A percentile compares a stretch with the other conserved stretches of the same genome.
Conservation (phyloP, 164 flowering plant species). For the Stephania japonica region DNA sequence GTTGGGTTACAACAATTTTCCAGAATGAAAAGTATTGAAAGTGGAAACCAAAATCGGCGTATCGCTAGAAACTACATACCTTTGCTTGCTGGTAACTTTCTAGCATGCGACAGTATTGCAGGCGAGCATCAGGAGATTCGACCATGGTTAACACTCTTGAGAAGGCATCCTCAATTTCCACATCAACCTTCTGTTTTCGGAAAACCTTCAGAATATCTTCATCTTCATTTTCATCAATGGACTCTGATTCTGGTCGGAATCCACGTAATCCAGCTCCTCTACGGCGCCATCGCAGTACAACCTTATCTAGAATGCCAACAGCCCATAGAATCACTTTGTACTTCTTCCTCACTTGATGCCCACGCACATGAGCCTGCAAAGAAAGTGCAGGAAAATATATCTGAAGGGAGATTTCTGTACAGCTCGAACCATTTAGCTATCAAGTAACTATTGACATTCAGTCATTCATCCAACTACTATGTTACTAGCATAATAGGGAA, state of each 20-base stretch:
- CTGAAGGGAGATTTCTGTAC: neutral
- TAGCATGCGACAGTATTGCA: conserved; percentile 80
- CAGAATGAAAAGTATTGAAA: too few relatives aligned
- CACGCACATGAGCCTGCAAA: conserved; percentile 91
- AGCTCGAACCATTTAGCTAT: neutral
- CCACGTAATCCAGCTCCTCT: conserved; percentile 83
- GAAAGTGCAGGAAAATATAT: neutral
- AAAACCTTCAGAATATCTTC: conserved; percentile 76
- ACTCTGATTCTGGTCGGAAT: conserved; percentile 44
- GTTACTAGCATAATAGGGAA: too few relatives aligned
- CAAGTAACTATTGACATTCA: too few relatives aligned
- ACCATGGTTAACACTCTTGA: conserved; percentile 83
- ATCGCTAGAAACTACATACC: conserved; percentile 36
- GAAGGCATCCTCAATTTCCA: conserved; percentile 63
- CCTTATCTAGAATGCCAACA: conserved; percentile 80
- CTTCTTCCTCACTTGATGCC: conserved; percentile 81
- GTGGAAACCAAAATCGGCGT: too few relatives aligned
- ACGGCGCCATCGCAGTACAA: conserved; percentile 79
- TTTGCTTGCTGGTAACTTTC: conserved; percentile 64
- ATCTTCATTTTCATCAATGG: conserved; percentile 62
- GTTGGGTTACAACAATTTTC: too few relatives aligned
- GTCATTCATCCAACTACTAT: too few relatives aligned
- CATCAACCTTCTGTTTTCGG: conserved; percentile 80
- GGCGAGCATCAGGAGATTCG: conserved; percentile 72
- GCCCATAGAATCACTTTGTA: conserved; percentile 80